phyloP scores from a whole-genome alignment of 495 filamentous ascomycete species.

The Hypoxylon trugodes region DNA sequence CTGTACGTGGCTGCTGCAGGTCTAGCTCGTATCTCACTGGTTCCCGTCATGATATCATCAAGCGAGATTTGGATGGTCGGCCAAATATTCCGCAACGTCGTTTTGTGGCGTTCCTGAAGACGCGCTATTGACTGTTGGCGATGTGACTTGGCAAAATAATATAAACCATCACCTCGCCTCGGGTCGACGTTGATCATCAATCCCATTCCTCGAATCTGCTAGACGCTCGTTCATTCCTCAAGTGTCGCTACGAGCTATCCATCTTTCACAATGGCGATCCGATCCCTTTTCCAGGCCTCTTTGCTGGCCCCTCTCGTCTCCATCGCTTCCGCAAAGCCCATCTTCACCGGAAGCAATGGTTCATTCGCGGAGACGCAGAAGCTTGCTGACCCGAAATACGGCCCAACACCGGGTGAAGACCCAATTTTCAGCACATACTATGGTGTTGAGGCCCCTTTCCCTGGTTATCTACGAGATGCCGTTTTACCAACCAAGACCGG shows the following conservation, averaged over 20 bases:
- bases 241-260: conserved; percentile 1
- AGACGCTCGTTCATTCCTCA: conserved; percentile 14
- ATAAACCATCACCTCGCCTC: conserved; percentile 25
- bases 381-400: conserved; percentile 49
- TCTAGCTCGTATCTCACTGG: conserved; percentile 25
- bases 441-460: conserved; percentile 54
- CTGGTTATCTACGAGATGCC: conserved; percentile 53
- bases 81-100: conserved; percentile 1
- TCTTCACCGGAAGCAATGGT: conserved; percentile 16
- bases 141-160: conserved; percentile 26
- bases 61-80: conserved; percentile 31
- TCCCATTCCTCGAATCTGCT: not conserved
- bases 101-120: conserved; percentile 25
- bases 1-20: conserved; percentile 22
- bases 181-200: not conserved
- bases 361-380: conserved; percentile 42
- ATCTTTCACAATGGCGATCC: conserved; percentile 27
- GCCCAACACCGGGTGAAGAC: conserved; percentile 54
- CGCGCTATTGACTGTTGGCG: conserved; percentile 27
- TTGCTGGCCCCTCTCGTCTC: conserved; percentile 27
- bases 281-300: conserved; percentile 34
- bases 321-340: conserved; percentile 23
- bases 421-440: conserved; percentile 54
- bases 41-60: conserved; percentile 36
- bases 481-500: conserved; percentile 53